phyloP scores from a whole-genome alignment of 345 rosid genomes.

The Erodium maritimum region DNA sequence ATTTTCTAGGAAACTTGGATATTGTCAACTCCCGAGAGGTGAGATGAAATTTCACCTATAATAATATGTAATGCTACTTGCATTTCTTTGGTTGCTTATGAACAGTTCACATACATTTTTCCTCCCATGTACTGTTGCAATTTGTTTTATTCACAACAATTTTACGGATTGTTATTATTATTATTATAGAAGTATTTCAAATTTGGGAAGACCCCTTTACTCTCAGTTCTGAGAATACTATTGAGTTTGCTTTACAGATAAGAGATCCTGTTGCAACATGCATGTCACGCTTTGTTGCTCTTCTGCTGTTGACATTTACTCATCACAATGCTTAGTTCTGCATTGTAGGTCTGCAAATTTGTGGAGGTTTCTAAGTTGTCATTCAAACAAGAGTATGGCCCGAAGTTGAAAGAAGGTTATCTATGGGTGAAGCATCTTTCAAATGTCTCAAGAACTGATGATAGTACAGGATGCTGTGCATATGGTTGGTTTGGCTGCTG shows the following conservation, averaged over 20 bases:
- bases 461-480: constrained; percentile 27
- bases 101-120: no score
- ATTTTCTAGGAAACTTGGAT: constrained; percentile 75
- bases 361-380: constrained; percentile 85
- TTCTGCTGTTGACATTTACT: not conserved
- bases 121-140: no score
- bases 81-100: no score
- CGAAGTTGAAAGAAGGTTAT: constrained; percentile 85
- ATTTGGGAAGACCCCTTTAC: no score
- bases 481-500: constrained; percentile 46
- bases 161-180: no score
- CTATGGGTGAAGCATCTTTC: constrained; percentile 61
- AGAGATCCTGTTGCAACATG: no score
- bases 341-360: constrained; percentile 75
- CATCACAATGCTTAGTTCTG: not conserved
- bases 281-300: not conserved
- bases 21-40: constrained; percentile 85
- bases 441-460: constrained; percentile 17
- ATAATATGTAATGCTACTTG: not conserved
- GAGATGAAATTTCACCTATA: constrained; percentile 1
- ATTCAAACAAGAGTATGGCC: constrained; percentile 66
- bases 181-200: no score
- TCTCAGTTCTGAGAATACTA: no score
- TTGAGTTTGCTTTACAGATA: no score
- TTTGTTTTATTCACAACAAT: no score